Evolutionary conservation across 176 grass and related monocot species (phyloP), one percentile per base, ranked within the genome.

Genomic region (Carex myosuroides): DNA sequence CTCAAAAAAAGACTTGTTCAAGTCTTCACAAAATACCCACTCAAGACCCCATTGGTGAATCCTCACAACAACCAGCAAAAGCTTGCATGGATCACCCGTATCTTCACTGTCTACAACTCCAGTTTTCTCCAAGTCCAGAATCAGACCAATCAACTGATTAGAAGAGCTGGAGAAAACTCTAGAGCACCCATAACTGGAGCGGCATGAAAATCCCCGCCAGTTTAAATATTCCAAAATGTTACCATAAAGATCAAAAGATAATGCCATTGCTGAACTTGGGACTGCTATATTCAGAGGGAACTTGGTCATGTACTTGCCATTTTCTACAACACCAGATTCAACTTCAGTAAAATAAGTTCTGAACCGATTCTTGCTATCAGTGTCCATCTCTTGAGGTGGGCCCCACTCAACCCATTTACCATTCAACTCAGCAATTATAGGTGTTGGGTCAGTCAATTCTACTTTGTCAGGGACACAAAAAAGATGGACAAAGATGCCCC

Each of bases 321-420:
- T 87, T 80, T 85, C 92, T 75, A 91, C 70, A 88, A 75, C 76
- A 90, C 65, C 87, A 12, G 85, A 83, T 65, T 81, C 86, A 50
- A 95, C 60, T 79, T 83, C 87, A 85, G 79, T 84, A 37, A 87
- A 60, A 87, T 93, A 98, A 85, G 91, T 91, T 69, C 63, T 84
- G 70, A 98, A 90, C 74, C 64, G 85, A 53, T 84, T 90, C 41
- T 88, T 88, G 79, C 63, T 83, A 84, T 84, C 85, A 1, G 85
- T 65, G 37, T 60, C 86, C 74, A 56, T 88, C 71, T 91, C 86
- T 70, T 91, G 72, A 35, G 69, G 77, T 50, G 88, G 83, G 52
- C 42, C 59, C 95, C 95, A 98, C 41, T 93, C 89, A 73, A 91
- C 85, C 95, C 95, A 95, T 70, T 90, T 87, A 77, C 95, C 91